phyloP scores from a whole-genome alignment of 2,329 filamentous ascomycete species.

The Dichotomopilus funicola region DNA sequence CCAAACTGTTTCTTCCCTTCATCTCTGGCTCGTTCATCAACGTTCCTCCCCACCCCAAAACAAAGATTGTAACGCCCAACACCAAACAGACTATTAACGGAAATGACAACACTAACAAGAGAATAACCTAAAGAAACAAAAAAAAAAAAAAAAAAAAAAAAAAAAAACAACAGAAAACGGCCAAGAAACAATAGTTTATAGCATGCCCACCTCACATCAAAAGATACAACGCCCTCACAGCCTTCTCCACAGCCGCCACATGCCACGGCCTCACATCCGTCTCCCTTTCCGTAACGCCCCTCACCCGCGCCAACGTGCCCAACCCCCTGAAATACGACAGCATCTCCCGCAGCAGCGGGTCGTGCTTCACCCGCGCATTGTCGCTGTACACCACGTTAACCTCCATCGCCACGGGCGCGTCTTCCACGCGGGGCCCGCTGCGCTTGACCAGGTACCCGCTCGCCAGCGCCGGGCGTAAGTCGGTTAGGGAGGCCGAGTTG shows the following conservation, averaged over 20 bases:
- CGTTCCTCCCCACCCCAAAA: background rate
- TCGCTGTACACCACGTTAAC: slow-evolving; percentile 57
- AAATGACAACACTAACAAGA: slow-evolving; percentile 1
- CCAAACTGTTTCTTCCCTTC: background rate
- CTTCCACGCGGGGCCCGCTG: slow-evolving; percentile 48
- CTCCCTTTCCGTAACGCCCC: slow-evolving; percentile 54
- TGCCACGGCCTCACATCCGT: slow-evolving; percentile 70
- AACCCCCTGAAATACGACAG: slow-evolving; percentile 62
- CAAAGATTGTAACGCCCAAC: background rate
- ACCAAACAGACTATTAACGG: background rate
- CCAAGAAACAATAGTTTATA: background rate
- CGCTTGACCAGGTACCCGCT: slow-evolving; percentile 63
- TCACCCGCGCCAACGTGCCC: slow-evolving; percentile 60
- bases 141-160: background rate
- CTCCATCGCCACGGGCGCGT: slow-evolving; percentile 55
- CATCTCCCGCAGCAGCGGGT: slow-evolving; percentile 63
- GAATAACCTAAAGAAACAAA: background rate
- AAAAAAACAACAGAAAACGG: background rate
- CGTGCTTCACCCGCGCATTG: slow-evolving; percentile 45
- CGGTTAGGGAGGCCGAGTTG: slow-evolving; percentile 49
- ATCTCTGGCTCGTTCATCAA: too few relatives aligned
- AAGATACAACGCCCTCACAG: slow-evolving; percentile 57
- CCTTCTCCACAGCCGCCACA: slow-evolving; percentile 64
- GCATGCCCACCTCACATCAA: slow-evolving; percentile 43
- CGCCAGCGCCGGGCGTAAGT: slow-evolving; percentile 51